phyloP scores from a whole-genome alignment of 2,329 filamentous ascomycete species.

The Colletotrichum plurivorum region DNA sequence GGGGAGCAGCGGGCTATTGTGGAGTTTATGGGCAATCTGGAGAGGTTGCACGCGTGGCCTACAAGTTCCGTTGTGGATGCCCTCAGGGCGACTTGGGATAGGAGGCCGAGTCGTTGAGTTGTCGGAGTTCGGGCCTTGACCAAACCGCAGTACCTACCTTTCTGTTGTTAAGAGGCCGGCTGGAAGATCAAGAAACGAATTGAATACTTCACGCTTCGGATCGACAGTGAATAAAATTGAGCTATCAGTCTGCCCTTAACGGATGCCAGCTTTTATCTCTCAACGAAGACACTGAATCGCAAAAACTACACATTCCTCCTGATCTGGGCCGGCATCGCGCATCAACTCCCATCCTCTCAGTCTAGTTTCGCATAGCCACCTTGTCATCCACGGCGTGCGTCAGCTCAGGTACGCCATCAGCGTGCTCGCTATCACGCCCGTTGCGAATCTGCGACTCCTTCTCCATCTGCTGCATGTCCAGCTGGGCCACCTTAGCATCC shows the following conservation, averaged over 20 bases:
- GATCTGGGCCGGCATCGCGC: too few relatives aligned
- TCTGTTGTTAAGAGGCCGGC: too few relatives aligned
- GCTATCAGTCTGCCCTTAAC: too few relatives aligned
- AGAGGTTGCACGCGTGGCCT: slow-evolving; percentile 65
- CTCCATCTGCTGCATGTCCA: slow-evolving; percentile 61
- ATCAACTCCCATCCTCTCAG: background rate
- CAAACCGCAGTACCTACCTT: too few relatives aligned
- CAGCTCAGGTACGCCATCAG: background rate
- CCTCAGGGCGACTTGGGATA: slow-evolving; percentile 63
- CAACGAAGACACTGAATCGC: too few relatives aligned
- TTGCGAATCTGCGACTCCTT: slow-evolving; percentile 51
- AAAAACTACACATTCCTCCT: too few relatives aligned
- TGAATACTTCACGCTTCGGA: too few relatives aligned
- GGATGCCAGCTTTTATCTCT: too few relatives aligned
- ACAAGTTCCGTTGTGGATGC: slow-evolving; percentile 62
- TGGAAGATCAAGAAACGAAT: too few relatives aligned
- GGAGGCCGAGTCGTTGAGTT: background rate
- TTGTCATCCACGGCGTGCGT: background rate
- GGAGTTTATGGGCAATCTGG: slow-evolving; percentile 61
- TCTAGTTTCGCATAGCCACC: background rate
- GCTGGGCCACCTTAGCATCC: slow-evolving; percentile 61
- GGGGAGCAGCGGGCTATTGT: slow-evolving; percentile 63
- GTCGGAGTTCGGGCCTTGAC: too few relatives aligned
- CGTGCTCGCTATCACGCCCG: slow-evolving; percentile 14
- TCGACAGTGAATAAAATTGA: background rate